Conservation (phyloP, 2,329 filamentous ascomycete species). For the Pestalotiopsis sp. region DNA sequence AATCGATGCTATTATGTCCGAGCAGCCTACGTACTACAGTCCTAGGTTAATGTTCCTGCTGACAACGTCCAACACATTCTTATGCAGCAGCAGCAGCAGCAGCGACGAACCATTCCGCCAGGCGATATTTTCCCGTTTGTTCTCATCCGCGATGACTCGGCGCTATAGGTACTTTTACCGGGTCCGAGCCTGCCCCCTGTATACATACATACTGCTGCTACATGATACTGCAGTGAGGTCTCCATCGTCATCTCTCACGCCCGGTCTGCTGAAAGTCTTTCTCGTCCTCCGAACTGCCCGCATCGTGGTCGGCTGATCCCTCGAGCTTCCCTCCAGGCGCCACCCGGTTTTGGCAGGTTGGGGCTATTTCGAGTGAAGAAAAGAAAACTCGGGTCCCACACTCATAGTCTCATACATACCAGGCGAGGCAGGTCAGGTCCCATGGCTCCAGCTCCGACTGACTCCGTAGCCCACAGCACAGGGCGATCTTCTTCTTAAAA, state of each 20-base stretch:
- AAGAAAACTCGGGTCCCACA: slow-evolving; percentile 6
- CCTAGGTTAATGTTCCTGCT: not conserved
- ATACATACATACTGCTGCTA: not conserved
- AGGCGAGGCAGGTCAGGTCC: not conserved
- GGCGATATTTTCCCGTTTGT: not conserved
- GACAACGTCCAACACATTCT: not conserved
- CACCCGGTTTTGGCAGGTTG: slow-evolving; percentile 3
- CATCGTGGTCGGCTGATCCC: slow-evolving; percentile 5
- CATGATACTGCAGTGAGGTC: not conserved
- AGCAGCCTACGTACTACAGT: not conserved
- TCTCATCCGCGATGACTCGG: not conserved
- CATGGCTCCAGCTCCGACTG: not conserved
- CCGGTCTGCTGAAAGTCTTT: not conserved
- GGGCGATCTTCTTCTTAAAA: not conserved
- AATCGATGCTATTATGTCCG: not conserved
- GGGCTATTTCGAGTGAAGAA: not conserved
- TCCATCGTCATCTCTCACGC: not conserved
- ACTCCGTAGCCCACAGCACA: not conserved
- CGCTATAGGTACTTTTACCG: not conserved
- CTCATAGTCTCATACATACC: not conserved
- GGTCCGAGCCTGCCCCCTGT: not conserved
- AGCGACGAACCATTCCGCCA: not conserved
- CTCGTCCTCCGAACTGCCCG: not conserved
- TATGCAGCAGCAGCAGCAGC: not conserved
- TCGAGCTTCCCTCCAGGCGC: not conserved